phyloP scores from a whole-genome alignment of 1,284 basidiomycete species.

The Moesziomyces antarcticus region DNA sequence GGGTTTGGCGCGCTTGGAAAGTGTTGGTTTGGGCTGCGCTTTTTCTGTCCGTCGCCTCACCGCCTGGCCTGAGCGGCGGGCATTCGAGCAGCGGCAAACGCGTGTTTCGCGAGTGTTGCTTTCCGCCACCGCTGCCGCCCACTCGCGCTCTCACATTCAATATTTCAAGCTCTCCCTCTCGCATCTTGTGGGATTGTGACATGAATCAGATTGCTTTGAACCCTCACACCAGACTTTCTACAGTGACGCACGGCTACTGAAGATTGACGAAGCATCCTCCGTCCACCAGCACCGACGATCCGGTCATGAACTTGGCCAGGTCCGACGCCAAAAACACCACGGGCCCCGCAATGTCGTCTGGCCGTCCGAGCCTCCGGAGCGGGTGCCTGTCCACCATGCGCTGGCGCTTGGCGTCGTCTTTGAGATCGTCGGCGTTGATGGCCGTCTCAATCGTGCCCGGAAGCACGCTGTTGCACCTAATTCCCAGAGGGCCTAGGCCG shows the following conservation, averaged over 20 bases:
- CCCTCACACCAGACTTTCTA: too few relatives aligned
- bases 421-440: constrained; percentile 81
- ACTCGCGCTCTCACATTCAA: too few relatives aligned
- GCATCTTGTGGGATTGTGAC: too few relatives aligned
- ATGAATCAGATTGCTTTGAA: constrained; percentile 2
- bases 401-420: constrained; percentile 74
- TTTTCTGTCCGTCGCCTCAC: too few relatives aligned
- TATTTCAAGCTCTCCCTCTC: neutral
- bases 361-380: constrained; percentile 76
- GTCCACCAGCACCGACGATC: constrained; percentile 78
- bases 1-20: neutral
- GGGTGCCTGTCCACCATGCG: constrained; percentile 78
- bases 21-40: constrained; percentile 9
- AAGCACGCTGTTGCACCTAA: constrained; percentile 74
- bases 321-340: constrained; percentile 81
- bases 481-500: constrained; percentile 79
- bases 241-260: constrained; percentile 70
- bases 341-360: constrained; percentile 77
- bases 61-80: neutral
- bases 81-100: too few relatives aligned
- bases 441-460: constrained; percentile 77
- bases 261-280: constrained; percentile 83
- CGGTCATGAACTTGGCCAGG: constrained; percentile 78
- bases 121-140: neutral
- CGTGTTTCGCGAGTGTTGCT: constrained; percentile 6